A percentile compares a stretch with the other conserved stretches of the same genome.
These are phyloP conservation scores for Solanum sitiens DNA, from an alignment of 257 asterid genomes.

Conservation along the genomic window DNA sequence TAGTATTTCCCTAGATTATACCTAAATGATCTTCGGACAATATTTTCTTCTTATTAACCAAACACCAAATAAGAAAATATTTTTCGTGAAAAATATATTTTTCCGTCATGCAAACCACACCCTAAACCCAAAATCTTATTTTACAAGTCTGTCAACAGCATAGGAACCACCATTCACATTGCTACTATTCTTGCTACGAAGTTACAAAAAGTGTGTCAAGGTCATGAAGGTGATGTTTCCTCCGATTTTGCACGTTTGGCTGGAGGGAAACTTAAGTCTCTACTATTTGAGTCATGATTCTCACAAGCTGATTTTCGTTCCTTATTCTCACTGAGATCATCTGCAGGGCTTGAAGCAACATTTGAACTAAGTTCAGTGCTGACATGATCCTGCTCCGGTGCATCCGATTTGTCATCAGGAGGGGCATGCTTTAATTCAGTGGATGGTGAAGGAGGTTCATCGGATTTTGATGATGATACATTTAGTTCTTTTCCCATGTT, in stretches of 20 bases:
- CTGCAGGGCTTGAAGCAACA: conserved; percentile 4
- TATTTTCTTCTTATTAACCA: not conserved
- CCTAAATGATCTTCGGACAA: not conserved
- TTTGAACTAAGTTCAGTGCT: not conserved
- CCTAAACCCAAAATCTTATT: not conserved
- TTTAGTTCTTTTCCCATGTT: conserved; percentile 50
- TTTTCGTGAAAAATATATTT: not conserved
- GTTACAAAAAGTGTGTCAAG: conserved; percentile 1
- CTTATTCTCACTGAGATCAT: conserved; percentile 1
- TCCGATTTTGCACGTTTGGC: conserved; percentile 32
- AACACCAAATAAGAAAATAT: not conserved
- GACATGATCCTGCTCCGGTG: conserved; percentile 4
- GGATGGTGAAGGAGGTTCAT: conserved; percentile 13
- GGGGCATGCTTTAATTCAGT: conserved; percentile 12
- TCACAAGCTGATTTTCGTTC: conserved; percentile 13
- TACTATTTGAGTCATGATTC: conserved; percentile 11
- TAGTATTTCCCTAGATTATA: not conserved
- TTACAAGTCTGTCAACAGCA: not conserved
- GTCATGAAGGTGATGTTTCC: conserved; percentile 3
- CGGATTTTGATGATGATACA: conserved; percentile 18
- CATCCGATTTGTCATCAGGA: conserved; percentile 14
- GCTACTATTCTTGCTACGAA: not conserved
- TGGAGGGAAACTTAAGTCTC: conserved; percentile 8
- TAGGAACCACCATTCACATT: not conserved
- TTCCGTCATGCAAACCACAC: not conserved